phyloP scores from a whole-genome alignment of 176 grass and related monocot species.

The Saccharum spontaneum region DNA sequence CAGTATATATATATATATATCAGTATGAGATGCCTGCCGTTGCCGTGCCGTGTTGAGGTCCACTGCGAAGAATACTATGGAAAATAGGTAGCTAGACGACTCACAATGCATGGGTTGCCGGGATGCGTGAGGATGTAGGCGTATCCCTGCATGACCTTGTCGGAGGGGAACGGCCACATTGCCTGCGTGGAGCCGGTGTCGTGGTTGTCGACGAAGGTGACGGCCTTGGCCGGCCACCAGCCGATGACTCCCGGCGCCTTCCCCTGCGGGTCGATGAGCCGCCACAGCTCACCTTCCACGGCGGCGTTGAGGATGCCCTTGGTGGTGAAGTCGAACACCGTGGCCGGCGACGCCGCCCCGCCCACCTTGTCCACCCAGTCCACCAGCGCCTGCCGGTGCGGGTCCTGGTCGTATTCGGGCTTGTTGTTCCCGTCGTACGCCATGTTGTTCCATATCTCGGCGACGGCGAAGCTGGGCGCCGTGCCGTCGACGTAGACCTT shows the following conservation, averaged over 20 bases:
- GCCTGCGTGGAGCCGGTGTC: conserved; percentile 78
- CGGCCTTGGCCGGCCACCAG: conserved; percentile 60
- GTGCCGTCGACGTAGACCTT: conserved; percentile 51
- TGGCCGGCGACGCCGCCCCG: neutral
- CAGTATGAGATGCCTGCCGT: neutral
- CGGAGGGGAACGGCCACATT: conserved; percentile 64
- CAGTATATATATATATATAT: neutral
- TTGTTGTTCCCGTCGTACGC: neutral
- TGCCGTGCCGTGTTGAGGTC: neutral
- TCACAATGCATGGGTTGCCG: conserved; percentile 70
- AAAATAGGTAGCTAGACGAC: conserved; percentile 9
- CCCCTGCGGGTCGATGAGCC: conserved; percentile 38
- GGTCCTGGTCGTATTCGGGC: conserved; percentile 16
- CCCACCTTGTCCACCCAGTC: conserved; percentile 18
- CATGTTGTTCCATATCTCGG: conserved; percentile 38
- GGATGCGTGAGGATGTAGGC: conserved; percentile 84
- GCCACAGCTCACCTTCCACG: conserved; percentile 31
- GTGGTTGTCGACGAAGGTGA: conserved; percentile 92
- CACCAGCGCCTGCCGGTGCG: conserved; percentile 25
- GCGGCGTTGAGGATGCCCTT: conserved; percentile 2
- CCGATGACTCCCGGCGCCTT: conserved; percentile 69
- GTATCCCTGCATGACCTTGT: conserved; percentile 81
- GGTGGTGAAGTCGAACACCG: conserved; percentile 10
- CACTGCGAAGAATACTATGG: neutral
- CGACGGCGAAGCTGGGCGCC: conserved; percentile 35